Base-by-base conservation (phyloP, 2,329 filamentous ascomycete genomes). In the Colletotrichum chlorophyti region DNA sequence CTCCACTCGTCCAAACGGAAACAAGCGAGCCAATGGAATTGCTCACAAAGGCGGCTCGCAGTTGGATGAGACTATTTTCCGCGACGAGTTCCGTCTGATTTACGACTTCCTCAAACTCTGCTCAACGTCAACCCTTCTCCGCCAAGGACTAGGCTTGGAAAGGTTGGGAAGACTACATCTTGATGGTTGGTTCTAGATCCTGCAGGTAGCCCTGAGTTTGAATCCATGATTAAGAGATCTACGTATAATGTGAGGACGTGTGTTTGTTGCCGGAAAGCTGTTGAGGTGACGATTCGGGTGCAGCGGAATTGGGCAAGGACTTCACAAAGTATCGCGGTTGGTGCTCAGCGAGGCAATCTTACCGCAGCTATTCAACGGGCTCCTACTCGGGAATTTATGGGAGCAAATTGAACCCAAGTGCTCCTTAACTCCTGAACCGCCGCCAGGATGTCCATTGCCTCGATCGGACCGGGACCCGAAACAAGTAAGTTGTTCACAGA, bases 71-170 rank as follows among this genome's bases (percentile, higher is more conserved):
- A 61, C 51, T 34, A 19, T 49, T n/a, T 57, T 46, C 50, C 51
- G 60, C 51, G 60, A 61, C 60, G 38, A 41, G 50, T 52, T 35
- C 40, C 37, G 60, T 62, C 45, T 62, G 60, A 62, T 58, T 57
- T 57, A 15, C 57, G 32, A 19, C 3, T 43, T 35, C 26, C 51
- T 60, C 57, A 57, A 57, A 60, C 57, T 60, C 57, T 50, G 57
- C 45, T 57, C 45, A 40, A 60, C 57, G 49, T 35, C 51, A 50
- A 26, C 31, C 14, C 15, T 15, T 21, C 43, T n/a, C 29, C 37
- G 38, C 15, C 43, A 50, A 15, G 31, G n/a, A 42, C 51, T 29
- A 15, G 51, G 57, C 51, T 7, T 23, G 38, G 57, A 35, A 15
- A 43, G 57, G 57, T 7, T 23, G 38, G 57, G 38, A 14, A 38